Base-by-base conservation (phyloP, 805 yeast species). In the Yarrowia divulgata region DNA sequence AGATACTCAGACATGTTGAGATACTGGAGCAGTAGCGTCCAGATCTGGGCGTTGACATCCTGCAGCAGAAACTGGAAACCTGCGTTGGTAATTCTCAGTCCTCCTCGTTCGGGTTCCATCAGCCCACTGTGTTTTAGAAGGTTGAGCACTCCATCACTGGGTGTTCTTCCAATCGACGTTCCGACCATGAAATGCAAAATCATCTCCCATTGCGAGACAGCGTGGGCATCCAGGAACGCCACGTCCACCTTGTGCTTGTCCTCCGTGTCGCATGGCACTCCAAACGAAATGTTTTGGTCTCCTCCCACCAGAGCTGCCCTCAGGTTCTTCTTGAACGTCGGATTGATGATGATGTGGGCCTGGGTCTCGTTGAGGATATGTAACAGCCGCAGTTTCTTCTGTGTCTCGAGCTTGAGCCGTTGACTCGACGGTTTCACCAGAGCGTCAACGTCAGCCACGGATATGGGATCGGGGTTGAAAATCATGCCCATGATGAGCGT, bases 111-210 rank as follows among this genome's bases (percentile, higher is more conserved):
- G 16, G 76, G 77, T 75, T 90, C 97, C 97, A 95, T 93, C 67
- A 95, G 81, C 1, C 94, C 94, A 71, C 97, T 89, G 80, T 88
- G 92, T 72, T 85, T 84, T 62, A 95, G 81, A 35, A 95, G 81
- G 18, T 87, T 85, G 63, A 95, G 81, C 0, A 94, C 98, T 18
- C 94, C 93, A 60, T 93, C 88, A 2, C 97, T 97, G 2, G 85
- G 80, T 18, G 82, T 84, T 12, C 85, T 82, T 57, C 88, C 80
- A 66, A 91, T 90, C 5, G 72, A 63, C 0, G 98, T 91, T 1
- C 98, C 97, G 54, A 95, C 99, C 98, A 95, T 94, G 80, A 89
- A 95, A 82, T 95, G 98, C 74, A 95, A 82, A 73, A 95, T 94
- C 8, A 91, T 87, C 77, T 95, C 99, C 99, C 99, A 95, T 76